phyloP scores from a whole-genome alignment of 169 alveolate species.

The Amoebophrya sp. region DNA sequence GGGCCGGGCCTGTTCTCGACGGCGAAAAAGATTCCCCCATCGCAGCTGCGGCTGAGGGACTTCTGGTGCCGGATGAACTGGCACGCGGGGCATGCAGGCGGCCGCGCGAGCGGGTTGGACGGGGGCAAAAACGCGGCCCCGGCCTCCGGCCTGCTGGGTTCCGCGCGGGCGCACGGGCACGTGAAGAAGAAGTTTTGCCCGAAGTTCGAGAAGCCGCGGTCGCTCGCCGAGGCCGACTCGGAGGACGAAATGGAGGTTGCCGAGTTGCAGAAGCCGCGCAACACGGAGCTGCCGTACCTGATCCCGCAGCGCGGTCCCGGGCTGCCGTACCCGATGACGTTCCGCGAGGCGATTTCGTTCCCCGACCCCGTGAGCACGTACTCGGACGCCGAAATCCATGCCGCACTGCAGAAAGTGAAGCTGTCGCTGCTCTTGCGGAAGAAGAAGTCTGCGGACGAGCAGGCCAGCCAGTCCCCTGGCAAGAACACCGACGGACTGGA shows the following conservation, averaged over 20 bases:
- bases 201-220: neutral
- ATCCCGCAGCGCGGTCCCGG: neutral
- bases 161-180: neutral
- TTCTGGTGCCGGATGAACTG: too few species aligned
- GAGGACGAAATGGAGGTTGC: neutral
- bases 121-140: too few species aligned
- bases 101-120: too few species aligned
- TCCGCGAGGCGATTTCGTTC: neutral
- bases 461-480: neutral
- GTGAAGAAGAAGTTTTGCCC: neutral
- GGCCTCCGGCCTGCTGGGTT: too few species aligned
- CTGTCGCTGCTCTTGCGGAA: neutral
- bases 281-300: neutral
- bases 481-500: neutral
- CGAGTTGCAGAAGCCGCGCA: neutral
- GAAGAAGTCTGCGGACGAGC: neutral
- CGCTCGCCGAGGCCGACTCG: neutral
- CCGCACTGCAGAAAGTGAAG: neutral
- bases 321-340: neutral
- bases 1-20: too few species aligned
- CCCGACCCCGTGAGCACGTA: neutral
- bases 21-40: too few species aligned
- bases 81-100: too few species aligned
- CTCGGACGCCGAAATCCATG: neutral
- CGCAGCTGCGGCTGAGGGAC: too few species aligned